Base-by-base conservation (phyloP, 805 yeast genomes). In the Starmerella apicola region DNA sequence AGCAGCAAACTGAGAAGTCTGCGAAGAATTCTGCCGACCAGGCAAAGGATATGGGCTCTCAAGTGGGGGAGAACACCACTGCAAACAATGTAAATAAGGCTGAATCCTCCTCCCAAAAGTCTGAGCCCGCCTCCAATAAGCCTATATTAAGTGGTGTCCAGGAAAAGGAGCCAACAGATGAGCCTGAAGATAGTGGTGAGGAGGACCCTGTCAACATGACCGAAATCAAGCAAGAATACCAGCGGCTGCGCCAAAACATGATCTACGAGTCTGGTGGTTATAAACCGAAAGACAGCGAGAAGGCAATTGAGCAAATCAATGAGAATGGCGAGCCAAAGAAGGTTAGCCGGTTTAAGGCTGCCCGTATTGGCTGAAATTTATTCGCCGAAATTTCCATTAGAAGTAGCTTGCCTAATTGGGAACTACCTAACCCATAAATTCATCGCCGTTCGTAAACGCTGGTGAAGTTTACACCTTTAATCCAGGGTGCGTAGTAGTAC, bases 311-410 rank as follows among this genome's bases (percentile, higher is more conserved):
- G 51, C 84, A 83, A 0, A 61, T 80, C 5, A 84, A 80, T 49
- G 78, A 72, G 39, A 51, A 60, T 28, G 83, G 83, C 0, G 68
- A 72, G 39, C 75, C 76, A 0, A 55, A 71, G 6, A 75, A 66
- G 43, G 61, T 72, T 1, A 81, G 93, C 53, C 63, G 84, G 37
- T 83, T 83, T 57, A 79, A 66, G 51, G 72, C 81, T 9, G 78
- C 81, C 1, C 43, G 54, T 4, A 36, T 50, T 1, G 43, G 42
- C 9, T 32, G 21, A n/a, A 20, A 4, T 9, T 13, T 7, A 8
- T 4, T n/a, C n/a, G n/a, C n/a, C n/a, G 37, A 10, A 17, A 20
- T 15, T 9, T 30, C 6, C 33, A 38, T 5, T 34, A 32, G 19
- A n/a, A n/a, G n/a, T n/a, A n/a, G n/a, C n/a, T n/a, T n/a, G n/a